Evolutionary conservation across 371 early-diverging fungal genomes (phyloP).

Genomic region (Mucor velutinosus): DNA sequence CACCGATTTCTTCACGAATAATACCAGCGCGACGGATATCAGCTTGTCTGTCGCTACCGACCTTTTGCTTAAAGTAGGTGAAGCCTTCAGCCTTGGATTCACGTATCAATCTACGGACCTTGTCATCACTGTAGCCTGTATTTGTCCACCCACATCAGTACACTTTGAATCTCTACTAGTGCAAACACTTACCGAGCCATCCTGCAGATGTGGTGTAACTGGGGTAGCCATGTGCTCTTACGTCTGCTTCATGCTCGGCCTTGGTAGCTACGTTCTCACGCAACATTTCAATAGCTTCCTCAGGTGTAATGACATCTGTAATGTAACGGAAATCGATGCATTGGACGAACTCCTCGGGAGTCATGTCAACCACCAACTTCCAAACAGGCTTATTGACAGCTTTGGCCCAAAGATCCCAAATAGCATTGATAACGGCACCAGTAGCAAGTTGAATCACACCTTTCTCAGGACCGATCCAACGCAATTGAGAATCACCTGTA

Average conservation of each 20-base stretch:
- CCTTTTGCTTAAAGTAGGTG: constrained; percentile 57
- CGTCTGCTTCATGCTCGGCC: constrained; percentile 36
- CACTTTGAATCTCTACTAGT: background rate
- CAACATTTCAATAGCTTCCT: constrained; percentile 51
- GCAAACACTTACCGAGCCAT: constrained; percentile 48
- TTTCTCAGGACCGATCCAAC: constrained; percentile 60
- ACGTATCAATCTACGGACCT: constrained; percentile 41
- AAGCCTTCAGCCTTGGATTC: constrained; percentile 51
- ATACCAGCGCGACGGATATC: constrained; percentile 54
- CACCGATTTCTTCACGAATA: constrained; percentile 57
- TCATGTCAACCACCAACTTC: constrained; percentile 54
- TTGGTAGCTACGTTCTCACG: constrained; percentile 37
- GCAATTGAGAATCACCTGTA: constrained; percentile 53
- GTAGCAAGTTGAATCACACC: constrained; percentile 56
- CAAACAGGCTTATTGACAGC: constrained; percentile 56
- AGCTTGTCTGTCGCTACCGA: constrained; percentile 44
- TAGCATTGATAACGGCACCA: constrained; percentile 57
- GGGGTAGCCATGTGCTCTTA: constrained; percentile 47
- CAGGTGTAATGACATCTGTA: constrained; percentile 57
- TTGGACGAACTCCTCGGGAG: constrained; percentile 55
- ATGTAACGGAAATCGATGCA: constrained; percentile 58
- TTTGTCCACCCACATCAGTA: background rate
- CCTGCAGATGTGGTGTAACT: constrained; percentile 57
- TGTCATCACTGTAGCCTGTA: constrained; percentile 54
- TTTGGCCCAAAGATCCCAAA: constrained; percentile 63